Evolutionary conservation across 2,329 filamentous ascomycete species (phyloP).

Genomic region (Mollisiaceae sp.): DNA sequence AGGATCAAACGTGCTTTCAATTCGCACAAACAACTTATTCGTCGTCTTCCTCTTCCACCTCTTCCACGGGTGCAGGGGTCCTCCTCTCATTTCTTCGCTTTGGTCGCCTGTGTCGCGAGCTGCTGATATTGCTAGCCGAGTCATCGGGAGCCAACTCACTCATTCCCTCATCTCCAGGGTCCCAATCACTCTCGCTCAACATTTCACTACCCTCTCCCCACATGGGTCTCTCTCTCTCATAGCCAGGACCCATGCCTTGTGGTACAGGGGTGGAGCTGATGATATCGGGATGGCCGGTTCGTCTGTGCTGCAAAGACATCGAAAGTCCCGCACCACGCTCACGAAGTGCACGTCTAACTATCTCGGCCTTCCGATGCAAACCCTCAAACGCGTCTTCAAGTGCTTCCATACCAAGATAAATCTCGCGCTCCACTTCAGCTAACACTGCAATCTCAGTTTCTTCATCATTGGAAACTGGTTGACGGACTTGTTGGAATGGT

Average conservation of each 20-base stretch:
- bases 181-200: slow-evolving; percentile 47
- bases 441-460: slow-evolving; percentile 90
- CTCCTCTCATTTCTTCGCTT: slow-evolving; percentile 71
- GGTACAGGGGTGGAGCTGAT: slow-evolving; percentile 51
- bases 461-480: slow-evolving; percentile 85
- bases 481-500: slow-evolving; percentile 56
- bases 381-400: slow-evolving; percentile 93
- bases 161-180: slow-evolving; percentile 49
- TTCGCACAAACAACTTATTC: neutral
- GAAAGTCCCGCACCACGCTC: slow-evolving; percentile 79
- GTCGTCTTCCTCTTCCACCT: slow-evolving; percentile 57
- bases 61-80: slow-evolving; percentile 75
- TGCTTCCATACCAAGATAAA: slow-evolving; percentile 91
- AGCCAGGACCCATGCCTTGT: slow-evolving; percentile 40
- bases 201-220: slow-evolving; percentile 51
- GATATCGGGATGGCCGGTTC: slow-evolving; percentile 36
- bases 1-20: neutral
- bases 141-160: slow-evolving; percentile 76
- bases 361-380: slow-evolving; percentile 84
- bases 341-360: slow-evolving; percentile 77
- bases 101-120: slow-evolving; percentile 68
- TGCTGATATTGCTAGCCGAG: slow-evolving; percentile 80
- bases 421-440: slow-evolving; percentile 90
- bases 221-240: slow-evolving; percentile 41
- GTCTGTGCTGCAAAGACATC: slow-evolving; percentile 40